These are phyloP conservation scores for Lepidium campestre DNA, from an alignment of 441 rosid species.

Conservation along the genomic window DNA sequence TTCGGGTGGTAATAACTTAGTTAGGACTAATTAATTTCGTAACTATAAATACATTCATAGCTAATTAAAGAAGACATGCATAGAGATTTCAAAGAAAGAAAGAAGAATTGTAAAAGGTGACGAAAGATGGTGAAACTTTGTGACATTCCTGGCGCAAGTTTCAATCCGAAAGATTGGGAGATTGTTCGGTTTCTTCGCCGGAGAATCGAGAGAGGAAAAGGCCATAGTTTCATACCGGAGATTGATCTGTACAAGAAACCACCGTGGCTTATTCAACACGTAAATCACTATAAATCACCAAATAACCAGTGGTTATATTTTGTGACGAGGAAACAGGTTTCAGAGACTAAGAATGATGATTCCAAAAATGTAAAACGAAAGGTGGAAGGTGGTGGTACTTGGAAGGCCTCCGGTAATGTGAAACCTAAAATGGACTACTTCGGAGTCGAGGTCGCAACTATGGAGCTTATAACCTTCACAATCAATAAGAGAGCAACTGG, in stretches of 20 bases:
- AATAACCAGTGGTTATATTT: conserved; percentile 8
- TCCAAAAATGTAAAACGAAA: not conserved
- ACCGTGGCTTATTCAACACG: conserved; percentile 17
- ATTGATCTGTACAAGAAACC: conserved; percentile 1
- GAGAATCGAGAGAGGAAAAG: not conserved
- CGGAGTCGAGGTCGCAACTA: not conserved
- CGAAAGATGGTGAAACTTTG: not conserved
- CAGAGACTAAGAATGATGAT: not conserved
- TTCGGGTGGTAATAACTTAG: too few relatives aligned
- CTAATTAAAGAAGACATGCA: too few relatives aligned
- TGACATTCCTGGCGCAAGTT: not conserved
- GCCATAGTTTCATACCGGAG: not conserved
- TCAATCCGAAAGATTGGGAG: not conserved
- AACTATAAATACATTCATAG: too few relatives aligned
- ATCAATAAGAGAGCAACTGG: not conserved
- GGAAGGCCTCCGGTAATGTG: not conserved
- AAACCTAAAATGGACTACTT: not conserved
- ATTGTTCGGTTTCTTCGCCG: not conserved
- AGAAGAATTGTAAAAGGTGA: too few relatives aligned
- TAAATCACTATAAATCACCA: not conserved
- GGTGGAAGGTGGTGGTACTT: not conserved
- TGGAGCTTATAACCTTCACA: not conserved
- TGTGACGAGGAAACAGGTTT: not conserved
- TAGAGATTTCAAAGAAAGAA: too few relatives aligned
- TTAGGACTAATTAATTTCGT: too few relatives aligned